Evolutionary conservation across 768 basidiomycete species (phyloP), one percentile per base, ranked within the genome.

Genomic region (Austroboletus festivus): DNA sequence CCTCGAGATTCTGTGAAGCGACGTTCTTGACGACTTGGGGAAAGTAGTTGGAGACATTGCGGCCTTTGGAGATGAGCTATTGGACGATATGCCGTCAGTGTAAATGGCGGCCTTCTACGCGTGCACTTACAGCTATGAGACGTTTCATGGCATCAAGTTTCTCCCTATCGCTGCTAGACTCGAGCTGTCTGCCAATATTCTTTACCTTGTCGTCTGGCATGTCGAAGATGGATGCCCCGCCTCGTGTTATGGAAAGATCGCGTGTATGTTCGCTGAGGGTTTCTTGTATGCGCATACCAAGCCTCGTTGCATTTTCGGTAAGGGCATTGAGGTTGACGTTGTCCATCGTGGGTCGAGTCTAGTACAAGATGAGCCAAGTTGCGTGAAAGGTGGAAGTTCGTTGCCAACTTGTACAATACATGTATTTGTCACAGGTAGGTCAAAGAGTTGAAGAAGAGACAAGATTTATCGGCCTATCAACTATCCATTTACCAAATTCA

Each of bases 11-110:
- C 47, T 83, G 82, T 3, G 93, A 89, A 2, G 92, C 92, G 34
- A 98, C 95, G 59, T 94, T 94, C 74, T 94, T 97, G 59, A 97
- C 93, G 22, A 99, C 96, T 62, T 89, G 89, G 5, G 96, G 89
- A 61, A 98, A 98, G 78, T 93, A 94, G 52, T 86, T 81, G 21
- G 93, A 86, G 54, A 96, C 90, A 56, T 92, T 86, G 46, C 90
- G 85, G 42, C 86, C 85, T 73, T 95, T 94, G 33, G 90, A 93
- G 46, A 95, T 94, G 68, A 95, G 80, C 91, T 93, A 62, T 48
- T 46, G 34, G 31, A 45, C 44, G 47, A 43, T 31, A 28, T 15
- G 20, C 24, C 41, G 51, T 41, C 19, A 34, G 43, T 38, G 26
- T 24, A 13, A 42, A 47, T 23, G 13, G n/a, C 19, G 39, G 30